Conservation (phyloP, 768 basidiomycete species). For the Terana coerulea region DNA sequence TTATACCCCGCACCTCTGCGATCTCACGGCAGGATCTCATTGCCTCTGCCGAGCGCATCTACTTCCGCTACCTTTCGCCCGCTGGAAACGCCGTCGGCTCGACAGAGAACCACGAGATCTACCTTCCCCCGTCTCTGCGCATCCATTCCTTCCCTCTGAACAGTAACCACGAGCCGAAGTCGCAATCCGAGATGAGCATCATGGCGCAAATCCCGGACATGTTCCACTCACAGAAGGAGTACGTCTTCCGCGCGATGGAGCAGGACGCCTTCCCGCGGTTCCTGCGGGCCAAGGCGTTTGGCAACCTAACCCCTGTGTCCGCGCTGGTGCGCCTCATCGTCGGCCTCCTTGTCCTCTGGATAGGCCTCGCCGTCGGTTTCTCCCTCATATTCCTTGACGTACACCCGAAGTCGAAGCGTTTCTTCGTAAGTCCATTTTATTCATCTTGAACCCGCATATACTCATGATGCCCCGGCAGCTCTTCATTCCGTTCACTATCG, state of each 20-base stretch:
- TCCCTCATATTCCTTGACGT: slow-evolving; percentile 92
- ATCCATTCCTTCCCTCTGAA: slow-evolving; percentile 88
- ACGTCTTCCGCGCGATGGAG: slow-evolving; percentile 94
- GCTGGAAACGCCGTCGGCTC: slow-evolving; percentile 72
- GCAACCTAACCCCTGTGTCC: slow-evolving; percentile 91
- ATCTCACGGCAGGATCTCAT: slow-evolving; percentile 89
- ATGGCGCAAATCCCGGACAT: slow-evolving; percentile 94
- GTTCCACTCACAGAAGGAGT: slow-evolving; percentile 97
- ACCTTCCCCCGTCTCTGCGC: slow-evolving; percentile 89
- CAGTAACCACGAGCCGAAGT: slow-evolving; percentile 66
- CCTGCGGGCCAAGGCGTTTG: slow-evolving; percentile 95
- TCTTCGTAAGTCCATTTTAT: slow-evolving; percentile 72
- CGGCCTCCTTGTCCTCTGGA: slow-evolving; percentile 88
- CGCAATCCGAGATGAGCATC: slow-evolving; percentile 61
- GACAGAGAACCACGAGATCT: slow-evolving; percentile 94
- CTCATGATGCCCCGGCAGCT: slow-evolving; percentile 47
- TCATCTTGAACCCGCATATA: neutral
- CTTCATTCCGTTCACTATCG: slow-evolving; percentile 90
- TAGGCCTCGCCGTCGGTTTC: slow-evolving; percentile 89
- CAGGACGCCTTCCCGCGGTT: slow-evolving; percentile 94
- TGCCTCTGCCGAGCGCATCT: slow-evolving; percentile 94
- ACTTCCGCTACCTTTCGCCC: slow-evolving; percentile 87
- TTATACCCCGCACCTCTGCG: slow-evolving; percentile 88
- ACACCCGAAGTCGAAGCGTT: slow-evolving; percentile 85
- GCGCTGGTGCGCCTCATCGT: slow-evolving; percentile 81